A percentile compares a stretch with the other conserved stretches of the same genome.
Conservation (phyloP, 1,284 basidiomycete species). For the Leccinum subspadiceum region DNA sequence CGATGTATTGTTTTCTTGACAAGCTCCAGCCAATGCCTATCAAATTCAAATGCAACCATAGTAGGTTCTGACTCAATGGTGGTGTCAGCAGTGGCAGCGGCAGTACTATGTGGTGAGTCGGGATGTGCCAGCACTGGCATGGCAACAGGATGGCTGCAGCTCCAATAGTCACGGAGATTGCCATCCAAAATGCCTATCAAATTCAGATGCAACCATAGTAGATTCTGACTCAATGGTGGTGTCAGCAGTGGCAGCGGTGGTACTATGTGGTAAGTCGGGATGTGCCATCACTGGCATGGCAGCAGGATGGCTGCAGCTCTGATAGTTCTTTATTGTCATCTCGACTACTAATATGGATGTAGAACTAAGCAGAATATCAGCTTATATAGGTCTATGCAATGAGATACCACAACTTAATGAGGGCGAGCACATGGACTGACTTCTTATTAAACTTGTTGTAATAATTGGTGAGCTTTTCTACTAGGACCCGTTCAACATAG, state of each 20-base stretch:
- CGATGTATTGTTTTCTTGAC: not conserved
- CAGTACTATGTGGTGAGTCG: no score
- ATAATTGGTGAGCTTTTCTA: not conserved
- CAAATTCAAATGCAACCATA: not conserved
- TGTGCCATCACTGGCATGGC: no score
- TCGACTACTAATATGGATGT: not conserved
- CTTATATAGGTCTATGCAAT: not conserved
- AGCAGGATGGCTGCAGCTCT: no score
- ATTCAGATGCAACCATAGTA: no score
- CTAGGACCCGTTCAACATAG: not conserved
- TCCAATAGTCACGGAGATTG: no score
- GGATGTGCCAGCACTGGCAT: no score
- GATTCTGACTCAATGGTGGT: no score
- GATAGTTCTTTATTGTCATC: no score
- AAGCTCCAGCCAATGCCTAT: not conserved
- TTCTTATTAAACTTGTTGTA: not conserved
- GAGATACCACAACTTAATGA: not conserved
- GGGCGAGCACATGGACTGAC: not conserved
- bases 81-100: not conserved
- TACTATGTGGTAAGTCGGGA: no score
- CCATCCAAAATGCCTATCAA: no score
- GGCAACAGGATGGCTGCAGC: no score
- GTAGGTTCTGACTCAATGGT: not conserved
- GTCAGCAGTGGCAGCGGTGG: no score
- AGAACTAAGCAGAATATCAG: not conserved